Base-by-base conservation (phyloP, 2,329 filamentous ascomycete species). In the Aspergillus eucalypticola region DNA sequence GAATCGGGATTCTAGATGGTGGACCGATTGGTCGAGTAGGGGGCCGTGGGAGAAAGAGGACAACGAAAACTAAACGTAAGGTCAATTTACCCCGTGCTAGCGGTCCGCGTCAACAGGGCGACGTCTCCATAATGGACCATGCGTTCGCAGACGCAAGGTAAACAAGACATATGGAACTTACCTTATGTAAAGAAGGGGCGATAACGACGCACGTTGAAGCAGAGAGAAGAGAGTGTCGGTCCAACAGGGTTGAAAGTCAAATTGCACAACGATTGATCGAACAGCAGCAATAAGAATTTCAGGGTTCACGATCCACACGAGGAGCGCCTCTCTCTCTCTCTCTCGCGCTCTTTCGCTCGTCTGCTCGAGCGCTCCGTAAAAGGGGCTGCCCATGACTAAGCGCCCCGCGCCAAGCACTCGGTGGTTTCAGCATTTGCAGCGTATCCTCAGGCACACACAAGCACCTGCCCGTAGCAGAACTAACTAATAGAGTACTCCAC, bases 351-450 rank as follows among this genome's bases (percentile, higher is more conserved):
- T 39, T n/a, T 25, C 52, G 54, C 51, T 48, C 51, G 15, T 23
- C 39, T 46, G 49, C 27, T 59, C 50, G 42, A 52, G 55, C 35
- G 59, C 61, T 65, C 60, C 61, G 71, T 69, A 76, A 76, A 76
- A 75, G 73, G 73, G 73, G 73, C 67, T 74, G 62, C 10, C 46
- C 67, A 63, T 73, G 73, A 76, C 67, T 75, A 69, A 75, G 64
- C 66, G 29, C 11, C 56, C 61, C 63, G 51, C 62, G 60, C 64
- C 64, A 66, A 64, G 64, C 57, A 56, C 42, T 56, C 56, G 48
- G 54, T 23, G 57, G 64, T 67, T 67, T 67, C 66, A 65, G 61
- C 50, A 35, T 35, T 35, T 35, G 23, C 41, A 35, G 17, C 39
- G 19, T 27, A 55, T 56, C 41, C n/a, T 52, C 27, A 19, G 41